phyloP scores from a whole-genome alignment of 129 eudicot species.

The Centaurea solstitialis region DNA sequence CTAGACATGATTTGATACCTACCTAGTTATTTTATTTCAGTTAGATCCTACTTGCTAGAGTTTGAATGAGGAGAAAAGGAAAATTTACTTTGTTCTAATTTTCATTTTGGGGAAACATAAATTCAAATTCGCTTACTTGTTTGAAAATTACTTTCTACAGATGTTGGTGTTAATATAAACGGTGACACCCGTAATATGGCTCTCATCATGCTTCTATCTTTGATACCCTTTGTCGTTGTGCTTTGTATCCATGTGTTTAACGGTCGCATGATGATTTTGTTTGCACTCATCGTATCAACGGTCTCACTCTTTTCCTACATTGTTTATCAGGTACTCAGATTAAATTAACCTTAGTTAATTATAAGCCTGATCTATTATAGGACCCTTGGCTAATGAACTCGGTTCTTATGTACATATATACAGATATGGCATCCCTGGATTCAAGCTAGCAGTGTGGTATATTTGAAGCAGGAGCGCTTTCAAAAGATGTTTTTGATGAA shows the following conservation, averaged over 20 bases:
- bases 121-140: not conserved
- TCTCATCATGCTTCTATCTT: constrained; percentile 5
- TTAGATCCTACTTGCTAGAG: not conserved
- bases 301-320: not conserved
- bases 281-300: constrained; percentile 7
- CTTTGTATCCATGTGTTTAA: not conserved
- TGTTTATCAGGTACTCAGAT: constrained; percentile 9
- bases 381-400: not conserved
- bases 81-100: not conserved
- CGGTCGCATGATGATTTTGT: not conserved
- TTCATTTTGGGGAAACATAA: not conserved
- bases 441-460: constrained; percentile 7
- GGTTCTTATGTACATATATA: not conserved
- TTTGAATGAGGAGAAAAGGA: not conserved
- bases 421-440: not conserved
- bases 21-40: not conserved
- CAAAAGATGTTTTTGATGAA: not conserved
- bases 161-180: not conserved
- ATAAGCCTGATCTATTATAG: not conserved
- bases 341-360: not conserved
- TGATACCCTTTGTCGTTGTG: constrained; percentile 9
- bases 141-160: not conserved
- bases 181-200: not conserved
- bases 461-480: constrained; percentile 5
- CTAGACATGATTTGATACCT: not conserved